Percentiles rank a stretch among this genome's conserved stretches.
Conservation (phyloP, 176 grass and related monocot species). For the Bonia amplexicaulis region DNA sequence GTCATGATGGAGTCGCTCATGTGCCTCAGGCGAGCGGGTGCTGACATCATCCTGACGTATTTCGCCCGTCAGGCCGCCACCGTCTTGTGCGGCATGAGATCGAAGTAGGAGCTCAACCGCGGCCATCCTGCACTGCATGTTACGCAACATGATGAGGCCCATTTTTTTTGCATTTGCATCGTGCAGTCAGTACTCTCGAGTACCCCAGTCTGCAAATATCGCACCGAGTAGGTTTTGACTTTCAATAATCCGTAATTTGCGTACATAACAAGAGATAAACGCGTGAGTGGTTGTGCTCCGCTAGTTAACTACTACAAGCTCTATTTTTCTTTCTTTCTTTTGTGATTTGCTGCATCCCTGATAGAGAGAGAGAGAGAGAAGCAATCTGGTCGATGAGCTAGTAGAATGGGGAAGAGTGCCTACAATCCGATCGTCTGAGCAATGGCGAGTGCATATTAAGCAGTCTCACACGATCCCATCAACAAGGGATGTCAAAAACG, state of each 20-base stretch:
- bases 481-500: neutral
- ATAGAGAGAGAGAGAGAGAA: neutral
- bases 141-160: neutral
- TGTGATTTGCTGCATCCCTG: neutral
- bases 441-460: neutral
- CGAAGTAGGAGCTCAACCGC: conserved; percentile 6
- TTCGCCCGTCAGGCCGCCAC: conserved; percentile 84
- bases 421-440: neutral
- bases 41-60: conserved; percentile 89
- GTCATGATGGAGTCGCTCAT: conserved; percentile 98
- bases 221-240: neutral
- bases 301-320: neutral
- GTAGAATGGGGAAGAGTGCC: neutral
- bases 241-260: neutral
- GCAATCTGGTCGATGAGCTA: neutral
- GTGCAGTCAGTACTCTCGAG: neutral
- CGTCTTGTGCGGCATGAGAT: conserved; percentile 59
- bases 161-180: neutral
- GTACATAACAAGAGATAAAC: neutral
- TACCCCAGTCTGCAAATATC: neutral
- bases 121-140: neutral
- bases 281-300: neutral
- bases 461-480: neutral
- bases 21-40: conserved; percentile 75
- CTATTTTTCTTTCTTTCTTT: neutral